Percentiles rank a stretch among this genome's conserved stretches.
Conservation (phyloP, 2,329 filamentous ascomycete species). For the Diaporthe sp. region DNA sequence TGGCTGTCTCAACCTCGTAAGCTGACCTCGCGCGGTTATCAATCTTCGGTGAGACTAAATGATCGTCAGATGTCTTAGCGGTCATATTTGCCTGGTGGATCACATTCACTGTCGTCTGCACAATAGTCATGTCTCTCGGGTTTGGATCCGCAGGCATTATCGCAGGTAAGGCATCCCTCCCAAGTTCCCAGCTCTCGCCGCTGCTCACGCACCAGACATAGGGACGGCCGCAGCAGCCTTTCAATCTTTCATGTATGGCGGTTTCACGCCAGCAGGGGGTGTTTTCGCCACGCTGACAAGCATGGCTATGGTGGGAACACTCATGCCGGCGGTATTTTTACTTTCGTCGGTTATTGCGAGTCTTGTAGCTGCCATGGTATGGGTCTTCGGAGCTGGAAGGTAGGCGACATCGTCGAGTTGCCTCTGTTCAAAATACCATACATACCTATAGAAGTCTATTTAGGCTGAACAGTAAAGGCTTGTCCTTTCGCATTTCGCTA, state of each 20-base stretch:
- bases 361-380: slow-evolving; percentile 35
- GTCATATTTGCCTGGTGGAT: slow-evolving; percentile 20
- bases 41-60: not conserved
- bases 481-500: too few relatives aligned
- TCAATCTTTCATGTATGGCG: slow-evolving; percentile 42
- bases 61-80: slow-evolving; percentile 4
- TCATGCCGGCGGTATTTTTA: slow-evolving; percentile 28
- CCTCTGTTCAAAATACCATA: too few relatives aligned
- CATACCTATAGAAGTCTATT: too few relatives aligned
- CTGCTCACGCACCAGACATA: not conserved
- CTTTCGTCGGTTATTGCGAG: slow-evolving; percentile 16
- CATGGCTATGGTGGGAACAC: slow-evolving; percentile 41
- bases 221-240: slow-evolving; percentile 33
- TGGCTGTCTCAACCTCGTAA: slow-evolving; percentile 30
- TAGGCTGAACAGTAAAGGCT: too few relatives aligned
- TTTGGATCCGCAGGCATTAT: not conserved
- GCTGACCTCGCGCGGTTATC: not conserved
- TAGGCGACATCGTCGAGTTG: not conserved
- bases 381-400: slow-evolving; percentile 20
- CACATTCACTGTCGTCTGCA: slow-evolving; percentile 19
- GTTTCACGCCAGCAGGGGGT: slow-evolving; percentile 41
- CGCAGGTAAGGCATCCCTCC: slow-evolving; percentile 5
- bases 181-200: not conserved
- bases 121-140: slow-evolving; percentile 10
- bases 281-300: slow-evolving; percentile 43